Conservation (phyloP, 1,284 basidiomycete genomes). For the Austroboletus olivaceoglutinosus region DNA sequence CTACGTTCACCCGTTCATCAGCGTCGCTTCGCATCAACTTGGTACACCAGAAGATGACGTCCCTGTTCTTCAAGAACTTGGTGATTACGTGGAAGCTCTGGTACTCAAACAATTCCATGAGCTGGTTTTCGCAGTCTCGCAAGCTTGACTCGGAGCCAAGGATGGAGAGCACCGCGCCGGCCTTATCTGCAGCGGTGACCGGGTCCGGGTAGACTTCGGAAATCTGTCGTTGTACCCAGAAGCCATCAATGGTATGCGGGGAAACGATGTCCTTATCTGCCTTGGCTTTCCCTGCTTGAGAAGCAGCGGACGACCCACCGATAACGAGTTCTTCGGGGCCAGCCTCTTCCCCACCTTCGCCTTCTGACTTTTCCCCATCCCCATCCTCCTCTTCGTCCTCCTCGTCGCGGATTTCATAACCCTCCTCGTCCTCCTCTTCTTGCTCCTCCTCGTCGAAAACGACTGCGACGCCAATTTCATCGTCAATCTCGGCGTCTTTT, state of each 20-base stretch:
- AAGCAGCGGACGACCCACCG: constrained; percentile 54
- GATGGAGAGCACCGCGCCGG: constrained; percentile 81
- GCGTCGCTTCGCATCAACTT: constrained; percentile 89
- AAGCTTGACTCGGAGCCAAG: constrained; percentile 87
- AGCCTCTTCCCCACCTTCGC: constrained; percentile 45
- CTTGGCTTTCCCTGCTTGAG: constrained; percentile 45
- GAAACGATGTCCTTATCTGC: constrained; percentile 80
- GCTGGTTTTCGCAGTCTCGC: constrained; percentile 94
- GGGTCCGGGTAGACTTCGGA: constrained; percentile 91
- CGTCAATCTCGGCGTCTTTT: constrained; percentile 83
- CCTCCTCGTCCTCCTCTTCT: constrained; percentile 86
- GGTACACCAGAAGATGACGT: constrained; percentile 97
- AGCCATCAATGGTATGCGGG: constrained; percentile 91
- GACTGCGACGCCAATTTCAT: constrained; percentile 93
- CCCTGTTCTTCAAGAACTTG: constrained; percentile 92
- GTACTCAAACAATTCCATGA: constrained; percentile 98
- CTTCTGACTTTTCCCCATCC: constrained; percentile 45
- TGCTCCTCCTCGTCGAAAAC: constrained; percentile 96
- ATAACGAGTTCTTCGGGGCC: constrained; percentile 71
- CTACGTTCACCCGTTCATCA: constrained; percentile 89
- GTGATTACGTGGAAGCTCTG: constrained; percentile 90
- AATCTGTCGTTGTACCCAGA: constrained; percentile 97
- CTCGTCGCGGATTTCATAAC: constrained; percentile 77
- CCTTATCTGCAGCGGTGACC: constrained; percentile 92
- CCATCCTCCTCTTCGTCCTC: constrained; percentile 75